Evolutionary conservation across 257 asterid species (phyloP), one percentile per base, ranked within the genome.

Genomic region (Solanum piurae): DNA sequence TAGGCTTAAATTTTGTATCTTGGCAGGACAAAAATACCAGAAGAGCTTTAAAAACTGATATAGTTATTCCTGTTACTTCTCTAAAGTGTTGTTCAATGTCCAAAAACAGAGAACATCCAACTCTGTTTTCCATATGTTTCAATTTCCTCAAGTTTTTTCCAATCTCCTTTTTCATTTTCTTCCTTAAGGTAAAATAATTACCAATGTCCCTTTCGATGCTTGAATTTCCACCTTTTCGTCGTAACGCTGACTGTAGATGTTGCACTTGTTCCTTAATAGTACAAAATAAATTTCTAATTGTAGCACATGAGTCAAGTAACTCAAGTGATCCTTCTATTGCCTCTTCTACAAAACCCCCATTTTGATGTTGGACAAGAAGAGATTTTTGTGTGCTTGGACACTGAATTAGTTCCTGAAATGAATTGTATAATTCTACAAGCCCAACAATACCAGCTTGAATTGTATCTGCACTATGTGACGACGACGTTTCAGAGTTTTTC

Each of bases 231-330:
- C 94, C 93, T 90, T 93, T 96, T 27, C 98, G 91, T 10, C 98
- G 86, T 14, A 96, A 37, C 0, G 98, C 93, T 7, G 99, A 96
- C 85, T 96, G 96, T 31, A 95, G 95, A 34, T 87, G 87, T 58
- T 87, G 95, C 1, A 89, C 91, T 72, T 86, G 89, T 84, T 93
- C 95, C 73, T 86, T 93, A 25, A 94, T 87, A 87, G 46, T 87
- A 31, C 72, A 89, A 16, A 86, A 89, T 40, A 95, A 76, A 7
- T 94, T 96, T 27, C 88, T 88, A 25, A 95, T 87, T 7, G 66
- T 44, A 40, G 87, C 91, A 90, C 98, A 95, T 1, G 94, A 93
- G 74, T 96, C 99, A 5, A 96, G 91, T 38, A 94, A 83, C 88
- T 91, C 94, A 9, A 94, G 77, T 6, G 97, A 94, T 42, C 64